Percentiles rank a stretch among this genome's conserved stretches.
Evolutionary conservation across 2,329 filamentous ascomycete genomes (phyloP).

Genomic region (Aspergillus proliferans): DNA sequence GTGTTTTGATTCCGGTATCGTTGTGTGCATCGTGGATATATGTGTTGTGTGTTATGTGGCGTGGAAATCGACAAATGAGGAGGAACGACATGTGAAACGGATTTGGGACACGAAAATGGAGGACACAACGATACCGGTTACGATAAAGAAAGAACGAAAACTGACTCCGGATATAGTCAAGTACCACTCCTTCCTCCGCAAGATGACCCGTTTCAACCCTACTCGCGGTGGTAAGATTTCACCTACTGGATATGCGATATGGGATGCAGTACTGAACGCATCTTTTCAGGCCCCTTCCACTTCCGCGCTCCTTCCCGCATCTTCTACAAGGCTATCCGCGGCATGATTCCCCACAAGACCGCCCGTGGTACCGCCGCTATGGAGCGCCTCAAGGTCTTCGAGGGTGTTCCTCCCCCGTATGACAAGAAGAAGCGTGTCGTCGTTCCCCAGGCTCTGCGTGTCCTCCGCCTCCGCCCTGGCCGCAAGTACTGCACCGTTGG

Average conservation of each 20-base stretch:
- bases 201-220: constrained; percentile 99
- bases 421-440: constrained; percentile 99
- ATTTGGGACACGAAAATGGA: neutral
- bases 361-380: constrained; percentile 91
- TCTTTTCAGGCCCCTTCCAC: constrained; percentile 81
- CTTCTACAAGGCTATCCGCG: constrained; percentile 99
- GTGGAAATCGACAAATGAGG: neutral
- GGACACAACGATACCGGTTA: neutral
- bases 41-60: neutral
- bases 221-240: constrained; percentile 78
- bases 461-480: constrained; percentile 94
- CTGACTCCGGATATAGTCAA: constrained; percentile 72
- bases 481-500: constrained; percentile 99
- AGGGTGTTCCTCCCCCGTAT: constrained; percentile 97
- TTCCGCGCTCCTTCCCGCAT: constrained; percentile 98
- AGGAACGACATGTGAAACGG: neutral
- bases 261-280: constrained; percentile 9
- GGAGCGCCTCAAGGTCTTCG: constrained; percentile 99
- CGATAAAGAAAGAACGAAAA: constrained; percentile 3
- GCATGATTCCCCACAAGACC: constrained; percentile 99
- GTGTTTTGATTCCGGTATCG: constrained; percentile 16
- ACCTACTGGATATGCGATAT: neutral
- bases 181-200: constrained; percentile 99
- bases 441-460: constrained; percentile 93
- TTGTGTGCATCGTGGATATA: constrained; percentile 7